Evolutionary conservation across 345 rosid species (phyloP).

Genomic region (Corchorus olitorius): DNA sequence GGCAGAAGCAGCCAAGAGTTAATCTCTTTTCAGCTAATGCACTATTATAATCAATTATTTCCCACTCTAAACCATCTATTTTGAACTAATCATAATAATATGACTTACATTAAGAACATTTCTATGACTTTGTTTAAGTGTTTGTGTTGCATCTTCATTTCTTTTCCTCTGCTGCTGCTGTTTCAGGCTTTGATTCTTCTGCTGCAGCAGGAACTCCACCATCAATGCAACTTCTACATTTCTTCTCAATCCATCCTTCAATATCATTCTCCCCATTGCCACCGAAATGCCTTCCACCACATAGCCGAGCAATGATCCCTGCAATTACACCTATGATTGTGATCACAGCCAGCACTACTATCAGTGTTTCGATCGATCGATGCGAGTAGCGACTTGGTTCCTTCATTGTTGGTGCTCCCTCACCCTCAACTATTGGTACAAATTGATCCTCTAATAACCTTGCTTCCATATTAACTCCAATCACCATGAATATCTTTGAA

Average conservation of each 20-base stretch:
- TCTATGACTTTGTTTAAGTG: background rate
- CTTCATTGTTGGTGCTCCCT: constrained; percentile 30
- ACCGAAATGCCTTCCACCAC: constrained; percentile 72
- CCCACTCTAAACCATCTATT: background rate
- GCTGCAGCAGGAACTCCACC: constrained; percentile 60
- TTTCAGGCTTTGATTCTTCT: constrained; percentile 30
- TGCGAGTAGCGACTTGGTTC: constrained; percentile 37
- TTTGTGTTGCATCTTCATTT: constrained; percentile 29
- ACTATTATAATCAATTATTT: background rate
- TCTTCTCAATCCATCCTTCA: constrained; percentile 90
- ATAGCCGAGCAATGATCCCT: constrained; percentile 73
- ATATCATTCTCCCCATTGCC: constrained; percentile 70
- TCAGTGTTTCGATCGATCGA: constrained; percentile 74
- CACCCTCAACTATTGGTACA: constrained; percentile 30
- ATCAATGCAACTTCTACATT: constrained; percentile 83
- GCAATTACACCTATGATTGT: constrained; percentile 67
- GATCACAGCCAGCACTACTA: constrained; percentile 84
- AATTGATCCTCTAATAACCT: constrained; percentile 32
- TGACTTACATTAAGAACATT: background rate
- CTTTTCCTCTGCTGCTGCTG: constrained; percentile 43
- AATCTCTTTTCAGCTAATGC: constrained; percentile 5
- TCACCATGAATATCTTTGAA: background rate
- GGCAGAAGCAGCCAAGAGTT: constrained; percentile 1
- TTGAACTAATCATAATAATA: background rate
- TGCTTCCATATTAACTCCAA: constrained; percentile 26